Conservation (phyloP, 2,329 filamentous ascomycete species). For the Metarhizium guizhouense region DNA sequence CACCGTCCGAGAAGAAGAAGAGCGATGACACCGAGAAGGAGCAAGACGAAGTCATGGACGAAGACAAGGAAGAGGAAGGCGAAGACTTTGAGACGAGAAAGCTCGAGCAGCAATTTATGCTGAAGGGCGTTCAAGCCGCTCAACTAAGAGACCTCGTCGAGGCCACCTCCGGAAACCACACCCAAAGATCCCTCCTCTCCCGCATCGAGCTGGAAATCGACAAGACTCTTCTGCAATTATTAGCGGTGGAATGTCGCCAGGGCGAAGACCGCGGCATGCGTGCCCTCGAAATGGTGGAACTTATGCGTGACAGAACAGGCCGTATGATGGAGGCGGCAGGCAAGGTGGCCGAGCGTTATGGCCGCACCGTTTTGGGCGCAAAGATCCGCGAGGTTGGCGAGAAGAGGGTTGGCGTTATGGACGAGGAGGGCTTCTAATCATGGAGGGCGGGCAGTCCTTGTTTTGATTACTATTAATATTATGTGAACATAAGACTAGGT, state of each 20-base stretch:
- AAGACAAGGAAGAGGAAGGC: conserved; percentile 22
- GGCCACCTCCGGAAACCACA: conserved; percentile 46
- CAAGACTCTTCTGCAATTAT: conserved; percentile 79
- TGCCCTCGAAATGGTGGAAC: conserved; percentile 77
- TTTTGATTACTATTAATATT: neutral
- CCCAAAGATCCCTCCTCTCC: conserved; percentile 58
- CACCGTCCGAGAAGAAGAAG: conserved; percentile 30
- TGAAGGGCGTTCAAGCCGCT: conserved; percentile 60
- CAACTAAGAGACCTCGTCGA: conserved; percentile 70
- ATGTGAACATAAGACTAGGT: neutral
- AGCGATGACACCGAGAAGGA: conserved; percentile 24
- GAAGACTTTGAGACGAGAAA: conserved; percentile 42
- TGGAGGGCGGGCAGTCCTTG: neutral
- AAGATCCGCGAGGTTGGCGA: conserved; percentile 88
- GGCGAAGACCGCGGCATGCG: conserved; percentile 93
- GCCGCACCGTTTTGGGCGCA: conserved; percentile 67
- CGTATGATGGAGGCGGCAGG: conserved; percentile 86
- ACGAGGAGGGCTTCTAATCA: conserved; percentile 35
- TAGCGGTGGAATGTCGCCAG: conserved; percentile 83
- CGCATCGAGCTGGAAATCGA: conserved; percentile 77
- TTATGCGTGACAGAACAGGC: conserved; percentile 78
- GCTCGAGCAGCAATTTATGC: conserved; percentile 75
- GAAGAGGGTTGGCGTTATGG: conserved; percentile 51
- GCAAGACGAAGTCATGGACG: conserved; percentile 26
- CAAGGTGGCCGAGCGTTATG: conserved; percentile 83